Conservation (phyloP, 176 grass and related monocot genomes). For the Oryza meyeriana region DNA sequence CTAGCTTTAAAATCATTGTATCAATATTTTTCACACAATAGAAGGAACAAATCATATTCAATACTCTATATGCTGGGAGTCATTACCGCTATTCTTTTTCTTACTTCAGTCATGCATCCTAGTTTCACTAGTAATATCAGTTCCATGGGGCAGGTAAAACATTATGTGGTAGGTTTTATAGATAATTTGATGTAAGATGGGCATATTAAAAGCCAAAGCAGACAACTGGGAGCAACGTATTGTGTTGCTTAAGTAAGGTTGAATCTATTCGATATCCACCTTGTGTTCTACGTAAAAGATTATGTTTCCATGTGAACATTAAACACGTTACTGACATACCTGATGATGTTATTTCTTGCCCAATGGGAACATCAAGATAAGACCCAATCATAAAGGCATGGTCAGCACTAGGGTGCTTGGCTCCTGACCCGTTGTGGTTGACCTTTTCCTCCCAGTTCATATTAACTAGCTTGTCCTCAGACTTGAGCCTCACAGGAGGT, state of each 20-base stretch:
- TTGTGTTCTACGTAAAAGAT: neutral
- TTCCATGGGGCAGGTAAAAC: neutral
- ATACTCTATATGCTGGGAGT: neutral
- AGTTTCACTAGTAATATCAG: neutral
- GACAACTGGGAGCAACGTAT: neutral
- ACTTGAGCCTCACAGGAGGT: constrained; percentile 86
- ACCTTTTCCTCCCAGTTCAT: constrained; percentile 80
- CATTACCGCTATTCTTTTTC: neutral
- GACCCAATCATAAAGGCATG: constrained; percentile 90
- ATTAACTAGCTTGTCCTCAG: constrained; percentile 88
- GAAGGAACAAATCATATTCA: neutral
- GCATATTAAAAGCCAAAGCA: constrained; percentile 15
- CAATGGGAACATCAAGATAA: constrained; percentile 89
- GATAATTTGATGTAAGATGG: constrained; percentile 1
- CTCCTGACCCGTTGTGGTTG: constrained; percentile 58
- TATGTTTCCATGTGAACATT: constrained; percentile 16
- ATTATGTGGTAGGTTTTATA: neutral
- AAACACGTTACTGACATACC: constrained; percentile 44
- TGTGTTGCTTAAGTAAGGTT: neutral
- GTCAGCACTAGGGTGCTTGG: constrained; percentile 54
- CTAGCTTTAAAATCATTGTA: neutral
- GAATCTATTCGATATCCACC: neutral
- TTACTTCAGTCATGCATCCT: neutral
- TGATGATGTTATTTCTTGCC: constrained; percentile 86
- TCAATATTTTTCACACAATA: constrained; percentile 8